Conservation (phyloP, 2,329 filamentous ascomycete genomes). For the Cercospora sp. region DNA sequence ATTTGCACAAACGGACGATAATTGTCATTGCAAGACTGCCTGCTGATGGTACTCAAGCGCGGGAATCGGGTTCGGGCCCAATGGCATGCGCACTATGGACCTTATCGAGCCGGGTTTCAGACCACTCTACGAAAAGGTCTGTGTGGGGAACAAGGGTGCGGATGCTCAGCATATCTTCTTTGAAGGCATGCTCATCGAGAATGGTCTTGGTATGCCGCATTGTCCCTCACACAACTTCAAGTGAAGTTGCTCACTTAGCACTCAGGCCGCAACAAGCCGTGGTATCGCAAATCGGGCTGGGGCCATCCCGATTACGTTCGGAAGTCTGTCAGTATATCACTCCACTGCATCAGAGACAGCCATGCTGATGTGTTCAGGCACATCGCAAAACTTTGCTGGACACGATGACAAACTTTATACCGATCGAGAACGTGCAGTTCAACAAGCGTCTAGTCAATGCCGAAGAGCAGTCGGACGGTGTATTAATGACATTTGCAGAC, state of each 20-base stretch:
- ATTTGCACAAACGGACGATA: not conserved
- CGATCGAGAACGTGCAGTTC: constrained; percentile 39
- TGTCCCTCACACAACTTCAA: not conserved
- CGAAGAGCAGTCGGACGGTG: constrained; percentile 23
- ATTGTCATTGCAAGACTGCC: not conserved
- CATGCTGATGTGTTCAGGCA: constrained; percentile 6
- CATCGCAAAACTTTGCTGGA: constrained; percentile 54
- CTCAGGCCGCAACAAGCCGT: constrained; percentile 25
- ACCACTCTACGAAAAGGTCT: constrained; percentile 14
- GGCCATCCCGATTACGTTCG: constrained; percentile 13
- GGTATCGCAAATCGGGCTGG: constrained; percentile 13
- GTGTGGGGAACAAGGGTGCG: constrained; percentile 7
- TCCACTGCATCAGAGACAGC: not conserved
- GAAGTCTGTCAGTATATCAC: constrained; percentile 9
- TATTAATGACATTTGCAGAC: constrained; percentile 12
- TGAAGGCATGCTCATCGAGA: constrained; percentile 18
- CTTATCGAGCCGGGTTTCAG: constrained; percentile 12
- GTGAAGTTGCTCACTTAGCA: not conserved
- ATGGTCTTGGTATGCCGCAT: constrained; percentile 5
- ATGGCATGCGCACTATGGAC: constrained; percentile 17
- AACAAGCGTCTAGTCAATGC: constrained; percentile 32
- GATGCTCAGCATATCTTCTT: constrained; percentile 18
- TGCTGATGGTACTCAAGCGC: constrained; percentile 30
- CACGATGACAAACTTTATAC: constrained; percentile 51
- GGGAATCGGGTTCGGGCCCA: constrained; percentile 40